Evolutionary conservation across 768 basidiomycete species (phyloP).

Genomic region (Austroboletus eburneus): DNA sequence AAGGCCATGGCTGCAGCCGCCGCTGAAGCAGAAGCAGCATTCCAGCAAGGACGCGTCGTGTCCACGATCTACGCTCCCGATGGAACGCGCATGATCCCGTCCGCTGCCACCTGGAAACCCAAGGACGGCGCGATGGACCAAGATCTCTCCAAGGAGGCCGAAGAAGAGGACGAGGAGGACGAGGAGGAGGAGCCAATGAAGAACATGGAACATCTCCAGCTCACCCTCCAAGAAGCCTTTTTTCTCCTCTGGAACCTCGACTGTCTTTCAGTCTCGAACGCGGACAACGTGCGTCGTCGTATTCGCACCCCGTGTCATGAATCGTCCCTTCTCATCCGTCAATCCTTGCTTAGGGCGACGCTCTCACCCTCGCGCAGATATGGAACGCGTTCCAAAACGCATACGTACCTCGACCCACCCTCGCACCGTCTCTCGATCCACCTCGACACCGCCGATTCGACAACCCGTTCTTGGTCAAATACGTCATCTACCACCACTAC

Average conservation of each 20-base stretch:
- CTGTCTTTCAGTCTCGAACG: slow-evolving; percentile 68
- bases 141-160: slow-evolving; percentile 11
- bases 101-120: slow-evolving; percentile 78
- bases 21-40: slow-evolving; percentile 74
- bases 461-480: slow-evolving; percentile 89
- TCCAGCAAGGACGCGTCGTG: slow-evolving; percentile 65
- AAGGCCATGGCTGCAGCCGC: slow-evolving; percentile 79
- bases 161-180: slow-evolving; percentile 33
- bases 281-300: slow-evolving; percentile 51
- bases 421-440: slow-evolving; percentile 25
- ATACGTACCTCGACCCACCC: slow-evolving; percentile 41
- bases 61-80: slow-evolving; percentile 55
- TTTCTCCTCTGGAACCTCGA: slow-evolving; percentile 83
- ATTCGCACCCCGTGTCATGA: not conserved
- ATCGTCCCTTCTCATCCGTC: too few species aligned
- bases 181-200: slow-evolving; percentile 54
- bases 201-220: slow-evolving; percentile 86
- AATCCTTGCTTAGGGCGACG: slow-evolving; percentile 38
- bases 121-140: slow-evolving; percentile 20
- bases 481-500: slow-evolving; percentile 91
- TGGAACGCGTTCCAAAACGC: slow-evolving; percentile 63
- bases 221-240: slow-evolving; percentile 86
- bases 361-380: slow-evolving; percentile 53
- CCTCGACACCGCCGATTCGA: slow-evolving; percentile 55
- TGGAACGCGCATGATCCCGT: slow-evolving; percentile 52